These are phyloP conservation scores for Ambrosia artemisiifolia DNA, from an alignment of 129 eudicot genomes.

Conservation along the genomic window DNA sequence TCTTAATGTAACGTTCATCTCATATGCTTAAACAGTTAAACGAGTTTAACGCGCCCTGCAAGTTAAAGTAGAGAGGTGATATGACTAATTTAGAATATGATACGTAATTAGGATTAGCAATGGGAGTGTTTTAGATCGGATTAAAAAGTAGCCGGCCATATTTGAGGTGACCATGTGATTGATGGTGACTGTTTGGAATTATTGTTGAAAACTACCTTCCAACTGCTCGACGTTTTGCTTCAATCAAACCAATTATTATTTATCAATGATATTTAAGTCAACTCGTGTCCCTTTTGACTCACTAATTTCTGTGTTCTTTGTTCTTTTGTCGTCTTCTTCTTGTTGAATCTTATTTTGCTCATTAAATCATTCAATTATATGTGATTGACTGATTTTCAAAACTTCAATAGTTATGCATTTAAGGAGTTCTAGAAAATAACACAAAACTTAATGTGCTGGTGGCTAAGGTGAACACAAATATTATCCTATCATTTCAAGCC, in stretches of 20 bases:
- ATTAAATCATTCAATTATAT: neutral
- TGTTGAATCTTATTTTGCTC: constrained; percentile 11
- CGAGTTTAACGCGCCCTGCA: too few species aligned
- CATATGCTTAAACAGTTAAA: too few species aligned
- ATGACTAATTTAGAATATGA: too few species aligned
- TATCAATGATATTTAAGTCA: constrained; percentile 17
- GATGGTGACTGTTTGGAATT: constrained; percentile 29
- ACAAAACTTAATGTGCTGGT: neutral
- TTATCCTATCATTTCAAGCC: too few species aligned
- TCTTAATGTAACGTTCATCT: too few species aligned
- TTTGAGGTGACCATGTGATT: constrained; percentile 33
- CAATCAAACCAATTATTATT: constrained; percentile 23
- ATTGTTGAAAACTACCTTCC: constrained; percentile 23
- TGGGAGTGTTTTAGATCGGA: neutral
- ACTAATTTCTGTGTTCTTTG: constrained; percentile 26
- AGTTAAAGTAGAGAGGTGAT: too few species aligned
- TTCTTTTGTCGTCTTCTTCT: constrained; percentile 11
- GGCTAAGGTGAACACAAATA: too few species aligned
- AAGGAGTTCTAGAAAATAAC: neutral
- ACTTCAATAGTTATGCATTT: neutral
- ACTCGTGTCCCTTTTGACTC: constrained; percentile 33
- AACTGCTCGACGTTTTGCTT: constrained; percentile 28
- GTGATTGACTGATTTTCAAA: constrained; percentile 8
- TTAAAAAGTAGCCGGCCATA: constrained; percentile 30
- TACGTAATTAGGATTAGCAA: neutral